A percentile compares a stretch with the other conserved stretches of the same genome.
Conservation (phyloP, 2,329 filamentous ascomycete species). For the Xylaria sp. region DNA sequence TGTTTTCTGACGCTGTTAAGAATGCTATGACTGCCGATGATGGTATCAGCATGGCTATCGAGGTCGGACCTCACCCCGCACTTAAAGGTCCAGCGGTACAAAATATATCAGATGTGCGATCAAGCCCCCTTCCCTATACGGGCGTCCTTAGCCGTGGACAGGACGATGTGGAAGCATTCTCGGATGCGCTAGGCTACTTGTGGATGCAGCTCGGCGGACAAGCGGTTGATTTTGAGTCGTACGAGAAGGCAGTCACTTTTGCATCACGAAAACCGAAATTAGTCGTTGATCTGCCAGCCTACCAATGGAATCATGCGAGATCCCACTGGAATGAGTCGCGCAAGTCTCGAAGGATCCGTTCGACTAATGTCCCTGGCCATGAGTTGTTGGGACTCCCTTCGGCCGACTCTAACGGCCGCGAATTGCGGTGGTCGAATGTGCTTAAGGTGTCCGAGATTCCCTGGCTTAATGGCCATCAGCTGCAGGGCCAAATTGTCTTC, state of each 20-base stretch:
- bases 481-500: not conserved
- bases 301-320: not conserved
- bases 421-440: not conserved
- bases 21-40: not conserved
- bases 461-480: not conserved
- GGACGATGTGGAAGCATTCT: not conserved
- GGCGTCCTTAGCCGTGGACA: not conserved
- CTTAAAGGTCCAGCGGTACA: slow-evolving; percentile 54
- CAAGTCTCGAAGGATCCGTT: no score
- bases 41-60: slow-evolving; percentile 53
- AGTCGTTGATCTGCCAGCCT: not conserved
- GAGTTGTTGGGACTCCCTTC: not conserved
- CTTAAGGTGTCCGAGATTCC: not conserved
- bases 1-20: slow-evolving; percentile 52
- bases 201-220: not conserved
- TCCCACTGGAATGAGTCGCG: not conserved
- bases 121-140: not conserved
- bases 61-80: slow-evolving; percentile 59
- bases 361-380: no score
- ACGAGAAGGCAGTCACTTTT: not conserved
- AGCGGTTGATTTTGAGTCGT: not conserved
- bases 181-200: not conserved
- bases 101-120: not conserved
- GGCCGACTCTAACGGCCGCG: not conserved
- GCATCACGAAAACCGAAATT: not conserved